Conservation (phyloP, 208 protist genomes). For the Leishmania aethiopica region DNA sequence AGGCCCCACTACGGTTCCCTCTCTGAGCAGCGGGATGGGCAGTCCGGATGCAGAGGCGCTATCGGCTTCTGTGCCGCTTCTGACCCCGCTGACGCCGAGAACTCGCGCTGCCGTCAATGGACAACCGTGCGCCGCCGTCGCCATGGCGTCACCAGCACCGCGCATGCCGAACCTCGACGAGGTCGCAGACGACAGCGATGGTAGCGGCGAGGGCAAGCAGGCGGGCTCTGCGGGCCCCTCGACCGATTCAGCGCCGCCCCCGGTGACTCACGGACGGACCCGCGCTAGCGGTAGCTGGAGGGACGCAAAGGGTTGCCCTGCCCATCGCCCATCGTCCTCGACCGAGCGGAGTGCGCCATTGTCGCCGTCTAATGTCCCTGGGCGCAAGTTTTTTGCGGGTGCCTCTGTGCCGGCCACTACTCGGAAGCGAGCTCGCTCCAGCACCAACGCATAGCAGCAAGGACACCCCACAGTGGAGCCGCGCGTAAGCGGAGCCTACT, state of each 20-base stretch:
- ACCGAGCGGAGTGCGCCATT: background rate
- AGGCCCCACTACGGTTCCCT: background rate
- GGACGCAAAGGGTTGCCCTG: background rate
- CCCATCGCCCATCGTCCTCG: background rate
- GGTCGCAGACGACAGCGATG: background rate
- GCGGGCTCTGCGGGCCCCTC: background rate
- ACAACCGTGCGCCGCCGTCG: background rate
- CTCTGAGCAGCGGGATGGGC: background rate
- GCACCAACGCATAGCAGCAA: background rate
- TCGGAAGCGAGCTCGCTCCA: background rate
- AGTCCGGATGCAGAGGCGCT: background rate
- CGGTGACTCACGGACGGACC: background rate
- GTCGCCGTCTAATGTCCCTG: background rate
- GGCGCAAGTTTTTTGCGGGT: background rate
- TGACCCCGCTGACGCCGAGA: constrained; percentile 8
- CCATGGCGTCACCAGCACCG: constrained; percentile 12
- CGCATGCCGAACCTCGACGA: constrained; percentile 7
- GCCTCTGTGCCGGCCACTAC: background rate
- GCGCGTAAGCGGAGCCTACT: background rate
- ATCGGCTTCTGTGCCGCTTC: background rate
- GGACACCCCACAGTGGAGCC: background rate
- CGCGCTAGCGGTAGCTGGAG: background rate
- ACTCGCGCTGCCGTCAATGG: background rate
- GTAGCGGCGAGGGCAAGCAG: background rate
- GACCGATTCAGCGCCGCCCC: background rate